Evolutionary conservation across 1,284 basidiomycete genomes (phyloP).

Genomic region (Ustilago crameri): DNA sequence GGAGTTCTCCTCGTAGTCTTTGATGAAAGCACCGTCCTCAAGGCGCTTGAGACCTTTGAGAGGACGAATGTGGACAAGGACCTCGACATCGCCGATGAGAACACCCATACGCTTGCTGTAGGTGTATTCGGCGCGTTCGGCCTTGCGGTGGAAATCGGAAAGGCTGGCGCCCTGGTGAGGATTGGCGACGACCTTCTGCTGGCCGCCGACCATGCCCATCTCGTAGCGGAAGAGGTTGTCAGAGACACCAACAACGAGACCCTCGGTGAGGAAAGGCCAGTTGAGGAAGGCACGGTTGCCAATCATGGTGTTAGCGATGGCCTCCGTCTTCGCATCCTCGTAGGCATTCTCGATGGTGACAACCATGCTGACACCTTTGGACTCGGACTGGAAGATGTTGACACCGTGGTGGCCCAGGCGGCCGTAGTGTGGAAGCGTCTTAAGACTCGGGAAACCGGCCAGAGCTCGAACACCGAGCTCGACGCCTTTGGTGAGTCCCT

Average conservation of each 20-base stretch:
- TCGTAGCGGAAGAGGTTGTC: constrained; percentile 86
- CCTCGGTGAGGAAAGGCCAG: constrained; percentile 97
- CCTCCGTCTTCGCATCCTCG: constrained; percentile 74
- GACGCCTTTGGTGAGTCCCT: constrained; percentile 89
- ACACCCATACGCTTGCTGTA: constrained; percentile 93
- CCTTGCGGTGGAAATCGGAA: constrained; percentile 73
- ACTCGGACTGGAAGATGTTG: constrained; percentile 91
- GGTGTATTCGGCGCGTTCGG: constrained; percentile 75
- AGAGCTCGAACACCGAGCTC: constrained; percentile 85
- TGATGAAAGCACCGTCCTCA: constrained; percentile 88
- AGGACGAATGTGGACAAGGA: constrained; percentile 65
- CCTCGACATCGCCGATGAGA: constrained; percentile 78
- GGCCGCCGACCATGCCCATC: constrained; percentile 50
- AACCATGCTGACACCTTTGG: constrained; percentile 90
- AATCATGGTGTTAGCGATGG: constrained; percentile 77
- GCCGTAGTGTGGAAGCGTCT: constrained; percentile 85
- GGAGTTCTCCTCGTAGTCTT: constrained; percentile 83
- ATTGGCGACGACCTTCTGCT: constrained; percentile 45
- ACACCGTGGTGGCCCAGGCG: constrained; percentile 86
- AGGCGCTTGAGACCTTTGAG: constrained; percentile 82
- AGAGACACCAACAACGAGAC: constrained; percentile 84
- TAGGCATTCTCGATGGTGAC: constrained; percentile 82
- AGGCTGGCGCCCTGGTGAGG: constrained; percentile 53
- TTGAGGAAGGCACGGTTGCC: constrained; percentile 79
- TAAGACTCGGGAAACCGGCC: constrained; percentile 93